Base-by-base conservation (phyloP, 345 rosid genomes). In the Schrenkiella parvula region DNA sequence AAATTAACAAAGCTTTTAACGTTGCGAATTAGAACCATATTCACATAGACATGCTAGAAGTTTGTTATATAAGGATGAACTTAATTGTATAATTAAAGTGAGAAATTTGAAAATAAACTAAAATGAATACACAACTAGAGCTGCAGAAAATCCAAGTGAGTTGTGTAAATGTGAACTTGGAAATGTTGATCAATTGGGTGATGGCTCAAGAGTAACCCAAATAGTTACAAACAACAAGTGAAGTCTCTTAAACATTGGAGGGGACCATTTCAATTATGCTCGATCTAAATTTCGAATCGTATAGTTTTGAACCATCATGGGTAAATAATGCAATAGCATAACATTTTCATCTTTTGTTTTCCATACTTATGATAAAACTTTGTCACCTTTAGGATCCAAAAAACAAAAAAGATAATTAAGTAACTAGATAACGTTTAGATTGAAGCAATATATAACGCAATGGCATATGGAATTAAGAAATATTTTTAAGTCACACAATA, bases 171-270 rank as follows among this genome's bases (percentile, higher is more conserved):
- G 48, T 46, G 51, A 64, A 64, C 31, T 17, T 28, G 44, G 15
- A 73, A 8, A 34, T 47, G 42, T 66, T 13, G 8, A 66, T 38
- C 53, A 48, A 48, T 48, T 41, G 46, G 58, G 37, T 26, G 28
- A 22, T 65, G 51, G 51, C 52, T 37, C 15, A 73, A 74, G 55
- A 37, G 60, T 73, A 56, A 57, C 34, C 38, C 55, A 32, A 67
- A 41, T 41, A 59, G 63, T 47, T 50, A 75, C 74, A 75, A 75
- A 68, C 50, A 68, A 68, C 79, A 68, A 75, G 69, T 60, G 74
- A 75, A 68, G 25, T 60, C 68, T 58, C 68, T 67, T 34, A 68
- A 70, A 75, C 1, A 34, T 67, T 25, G 55, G 10, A 75, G 79
- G 74, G 79, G 79, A 75, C 79, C 69, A 75, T 51, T 51, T 4